Evolutionary conservation across 371 early-diverging fungal species (phyloP), one percentile per base, ranked within the genome.

Genomic region (Cokeromyces recurvatus): DNA sequence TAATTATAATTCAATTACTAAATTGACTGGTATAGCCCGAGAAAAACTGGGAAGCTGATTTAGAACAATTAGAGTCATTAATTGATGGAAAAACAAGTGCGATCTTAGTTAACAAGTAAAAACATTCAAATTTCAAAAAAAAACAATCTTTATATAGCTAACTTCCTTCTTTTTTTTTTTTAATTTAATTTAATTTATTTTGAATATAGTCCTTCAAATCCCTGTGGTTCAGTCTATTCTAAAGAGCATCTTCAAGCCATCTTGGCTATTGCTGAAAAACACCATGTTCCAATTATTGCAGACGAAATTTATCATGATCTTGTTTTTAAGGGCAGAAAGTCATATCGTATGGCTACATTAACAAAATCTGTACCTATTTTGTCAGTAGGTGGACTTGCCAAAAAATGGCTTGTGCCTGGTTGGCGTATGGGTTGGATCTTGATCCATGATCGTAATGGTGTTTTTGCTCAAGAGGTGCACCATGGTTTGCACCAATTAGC

Each of bases 271-370:
- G 89, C 89, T 45, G 89, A 89, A 52, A 78, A 75, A 38, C 78
- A 88, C 61, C 77, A 78, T 55, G 55, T 95, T 20, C 93, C 94
- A 32, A 74, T 94, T 15, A 90, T 95, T 53, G 78, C 92, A 7
- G 95, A 94, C 55, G 95, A 95, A 62, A 95, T 95, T 51, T 95
- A 95, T 57, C 86, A 88, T 46, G 92, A 91, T 60, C 82, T 95
- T 69, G 92, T 88, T 23, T 94, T 92, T 57, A 49, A 69, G 36
- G 80, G 74, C 15, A 71, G 74, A 47, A 64, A 62, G 11, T 91
- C 90, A 55, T 75, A 70, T 38, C 81, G 90, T 10, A 68, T 87
- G 48, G 90, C 92, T 10, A 66, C 83, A 2, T 63, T 94, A 41
- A 86, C 90, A 8, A 66, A 63, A 20, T 82, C 81, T 2, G 91